A percentile compares a stretch with the other conserved stretches of the same genome.
Conservation (phyloP, 1,284 basidiomycete species). For the Ustilago loliicola region DNA sequence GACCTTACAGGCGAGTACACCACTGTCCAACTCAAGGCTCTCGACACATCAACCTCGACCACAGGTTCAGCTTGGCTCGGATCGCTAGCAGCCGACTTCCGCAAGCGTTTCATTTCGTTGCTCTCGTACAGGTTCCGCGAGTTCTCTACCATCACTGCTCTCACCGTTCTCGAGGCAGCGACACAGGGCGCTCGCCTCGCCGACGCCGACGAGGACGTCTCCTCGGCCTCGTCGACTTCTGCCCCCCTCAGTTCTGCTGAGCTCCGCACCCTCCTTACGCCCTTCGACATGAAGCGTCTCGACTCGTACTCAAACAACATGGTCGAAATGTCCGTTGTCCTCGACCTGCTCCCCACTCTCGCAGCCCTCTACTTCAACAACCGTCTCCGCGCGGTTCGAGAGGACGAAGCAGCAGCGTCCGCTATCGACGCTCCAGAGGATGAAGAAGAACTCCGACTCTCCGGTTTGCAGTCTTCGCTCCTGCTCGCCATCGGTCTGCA, state of each 20-base stretch:
- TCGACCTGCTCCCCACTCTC: constrained; percentile 88
- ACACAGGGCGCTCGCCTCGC: constrained; percentile 75
- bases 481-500: constrained; percentile 84
- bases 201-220: constrained; percentile 21
- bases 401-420: constrained; percentile 54
- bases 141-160: constrained; percentile 85
- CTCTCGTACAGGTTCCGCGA: constrained; percentile 95
- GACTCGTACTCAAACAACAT: constrained; percentile 95
- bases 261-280: constrained; percentile 81
- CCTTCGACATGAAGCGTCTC: constrained; percentile 95
- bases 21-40: constrained; percentile 86
- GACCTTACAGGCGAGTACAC: constrained; percentile 97
- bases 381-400: constrained; percentile 61
- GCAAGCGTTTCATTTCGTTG: constrained; percentile 87
- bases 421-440: constrained; percentile 45
- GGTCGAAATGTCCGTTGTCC: constrained; percentile 94
- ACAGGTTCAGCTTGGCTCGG: constrained; percentile 81
- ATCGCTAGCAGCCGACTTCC: constrained; percentile 94
- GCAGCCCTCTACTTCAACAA: constrained; percentile 86
- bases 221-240: constrained; percentile 19
- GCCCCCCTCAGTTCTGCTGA: constrained; percentile 75
- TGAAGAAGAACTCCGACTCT: constrained; percentile 55
- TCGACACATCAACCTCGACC: constrained; percentile 61
- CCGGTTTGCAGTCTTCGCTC: constrained; percentile 61
- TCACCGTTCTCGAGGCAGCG: constrained; percentile 89